Conservation (phyloP, 1,284 basidiomycete species). For the Cronartium quercuum region DNA sequence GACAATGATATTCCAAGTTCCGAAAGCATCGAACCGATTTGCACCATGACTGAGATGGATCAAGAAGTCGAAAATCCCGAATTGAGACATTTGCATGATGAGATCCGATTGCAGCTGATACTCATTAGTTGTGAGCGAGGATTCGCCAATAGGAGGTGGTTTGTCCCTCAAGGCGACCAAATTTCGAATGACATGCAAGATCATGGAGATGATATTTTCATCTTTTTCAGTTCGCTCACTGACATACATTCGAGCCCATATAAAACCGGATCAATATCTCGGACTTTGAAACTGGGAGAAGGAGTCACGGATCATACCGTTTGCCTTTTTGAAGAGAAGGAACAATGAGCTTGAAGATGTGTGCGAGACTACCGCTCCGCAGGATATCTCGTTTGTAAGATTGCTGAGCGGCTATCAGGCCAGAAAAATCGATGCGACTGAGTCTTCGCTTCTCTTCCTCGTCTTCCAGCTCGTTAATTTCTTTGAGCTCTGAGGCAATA, state of each 20-base stretch:
- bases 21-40: constrained; percentile 68
- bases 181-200: constrained; percentile 84
- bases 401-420: constrained; percentile 68
- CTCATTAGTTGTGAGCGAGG: constrained; percentile 57
- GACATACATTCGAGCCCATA: not conserved
- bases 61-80: constrained; percentile 69
- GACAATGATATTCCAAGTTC: constrained; percentile 74
- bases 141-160: constrained; percentile 55
- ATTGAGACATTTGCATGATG: constrained; percentile 63
- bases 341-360: constrained; percentile 49
- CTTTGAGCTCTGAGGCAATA: constrained; percentile 80
- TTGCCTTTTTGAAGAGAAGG: constrained; percentile 49
- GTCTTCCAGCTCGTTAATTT: constrained; percentile 58
- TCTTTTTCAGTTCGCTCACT: constrained; percentile 68
- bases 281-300: not conserved
- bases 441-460: constrained; percentile 58
- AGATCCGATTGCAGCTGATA: constrained; percentile 56
- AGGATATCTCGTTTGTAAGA: constrained; percentile 66
- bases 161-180: constrained; percentile 78
- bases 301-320: constrained; percentile 43
- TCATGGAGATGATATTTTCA: constrained; percentile 73
- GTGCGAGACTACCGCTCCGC: constrained; percentile 45
- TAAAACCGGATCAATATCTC: not conserved
- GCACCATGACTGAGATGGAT: constrained; percentile 68
- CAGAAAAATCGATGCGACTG: constrained; percentile 74